Evolutionary conservation across 495 filamentous ascomycete species (phyloP), one percentile per base, ranked within the genome.

Genomic region (Penicillium robsamsonii): DNA sequence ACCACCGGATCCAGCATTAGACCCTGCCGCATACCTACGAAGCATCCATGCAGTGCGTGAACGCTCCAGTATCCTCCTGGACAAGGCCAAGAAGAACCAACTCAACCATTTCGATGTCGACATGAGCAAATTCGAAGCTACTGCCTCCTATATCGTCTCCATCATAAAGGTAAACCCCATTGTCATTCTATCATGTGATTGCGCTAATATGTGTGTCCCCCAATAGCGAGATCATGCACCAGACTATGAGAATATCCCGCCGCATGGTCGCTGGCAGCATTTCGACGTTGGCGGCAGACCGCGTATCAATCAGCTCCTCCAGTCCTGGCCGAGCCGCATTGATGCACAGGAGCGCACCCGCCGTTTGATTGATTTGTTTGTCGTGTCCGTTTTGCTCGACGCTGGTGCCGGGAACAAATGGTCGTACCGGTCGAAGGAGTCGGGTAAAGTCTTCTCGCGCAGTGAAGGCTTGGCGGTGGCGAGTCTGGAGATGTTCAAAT

Each of bases 401-500:
- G 86, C 86, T 2, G 86, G 85, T 35, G 84, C 86, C 4, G 86
- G 86, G 5, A 81, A 76, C 43, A 76, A 75, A 50, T 89, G 86
- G 86, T 87, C 85, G 38, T 98, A 96, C 74, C 92, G 87, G 73
- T 92, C 90, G 55, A 87, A 88, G 60, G 91, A 97, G 67, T 96
- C 91, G 57, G 92, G 92, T 30, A 88, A 85, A 56, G 64, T 87
- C 13, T 97, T 92, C 67, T 81, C 85, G 38, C 83, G 94, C 38
- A 96, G 91, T 52, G 94, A 98, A 69, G 94, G 94, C 22, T 77
- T 98, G 59, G 94, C 94, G 5, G 87, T 98, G 43, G 94, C 95
- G 22, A 93, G 88, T 69, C 73, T 98, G 66, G 94, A 97, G 64
- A 98, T 98, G 94, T 98, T 97, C 76, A 96, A 94, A 74, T 79